Evolutionary conservation across 2,329 filamentous ascomycete genomes (phyloP).

Genomic region (Parafenestella ontariensis): DNA sequence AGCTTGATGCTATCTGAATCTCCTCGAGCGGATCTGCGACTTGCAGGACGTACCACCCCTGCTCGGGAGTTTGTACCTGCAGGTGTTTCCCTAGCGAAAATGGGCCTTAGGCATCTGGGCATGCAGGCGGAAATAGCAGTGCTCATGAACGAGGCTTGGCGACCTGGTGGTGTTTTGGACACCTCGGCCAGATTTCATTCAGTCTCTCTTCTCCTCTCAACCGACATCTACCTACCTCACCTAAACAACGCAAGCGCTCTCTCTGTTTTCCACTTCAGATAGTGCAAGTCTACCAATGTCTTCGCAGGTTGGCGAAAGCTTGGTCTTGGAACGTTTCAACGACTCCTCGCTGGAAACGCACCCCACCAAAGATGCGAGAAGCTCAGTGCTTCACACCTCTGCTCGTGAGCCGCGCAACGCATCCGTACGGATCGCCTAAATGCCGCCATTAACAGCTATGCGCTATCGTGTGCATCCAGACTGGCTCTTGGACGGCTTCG

Average conservation of each 20-base stretch:
- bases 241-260: conserved; percentile 8
- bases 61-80: conserved; percentile 26
- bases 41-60: conserved; percentile 19
- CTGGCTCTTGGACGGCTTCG: conserved; percentile 34
- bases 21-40: conserved; percentile 32
- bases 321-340: conserved; percentile 34
- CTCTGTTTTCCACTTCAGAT: background rate
- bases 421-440: conserved; percentile 32
- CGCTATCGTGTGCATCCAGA: conserved; percentile 21
- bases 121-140: conserved; percentile 28
- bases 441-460: conserved; percentile 41
- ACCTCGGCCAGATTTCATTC: conserved; percentile 17
- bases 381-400: conserved; percentile 24
- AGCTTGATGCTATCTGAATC: conserved; percentile 17
- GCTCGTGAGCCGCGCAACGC: conserved; percentile 28
- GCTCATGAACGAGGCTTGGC: conserved; percentile 31
- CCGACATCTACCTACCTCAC: conserved; percentile 3
- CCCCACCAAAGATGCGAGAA: conserved; percentile 17
- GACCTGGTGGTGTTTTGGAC: conserved; percentile 25
- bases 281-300: background rate
- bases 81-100: conserved; percentile 20
- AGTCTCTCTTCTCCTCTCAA: conserved; percentile 5
- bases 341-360: conserved; percentile 17
- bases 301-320: conserved; percentile 11
- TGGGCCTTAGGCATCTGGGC: conserved; percentile 26